Evolutionary conservation across 2,329 filamentous ascomycete genomes (phyloP), one percentile per base, ranked within the genome.

Genomic region (Coniochaeta sp.): DNA sequence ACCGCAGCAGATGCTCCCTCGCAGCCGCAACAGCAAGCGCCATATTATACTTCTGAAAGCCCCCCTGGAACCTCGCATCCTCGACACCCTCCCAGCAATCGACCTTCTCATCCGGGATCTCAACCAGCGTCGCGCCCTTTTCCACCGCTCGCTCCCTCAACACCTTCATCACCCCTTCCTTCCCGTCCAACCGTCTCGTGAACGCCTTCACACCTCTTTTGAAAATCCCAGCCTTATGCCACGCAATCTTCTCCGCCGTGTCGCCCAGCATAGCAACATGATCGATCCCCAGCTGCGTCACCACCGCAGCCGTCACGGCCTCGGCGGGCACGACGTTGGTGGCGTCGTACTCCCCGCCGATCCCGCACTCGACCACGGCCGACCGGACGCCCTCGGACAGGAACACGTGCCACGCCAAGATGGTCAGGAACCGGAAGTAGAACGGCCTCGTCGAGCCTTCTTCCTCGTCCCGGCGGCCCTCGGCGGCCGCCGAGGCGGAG

Each of bases 141-240:
- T 87, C 83, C 6, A 55, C 61, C 0, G 87, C 86, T 50, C 86
- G 73, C 5, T 74, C 74, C 63, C 80, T 74, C 61, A 93, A 69
- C 11, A 92, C 85, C 7, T 76, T 71, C 67, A 73, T 72, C 1
- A 77, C 76, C 31, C 33, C 59, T 55, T 38, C 31, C 54, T 22
- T 38, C 31, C 19, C 31, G 11, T 57, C 31, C 31, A 38, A 24
- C 31, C 77, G 72, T 5, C 84, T 74, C 0, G 82, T 84, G 57
- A 88, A 88, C 2, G 84, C 84, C 19, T 80, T 77, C 11, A 77
- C 77, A 1, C 81, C 83, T 0, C 69, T 60, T 72, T 89, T 89
- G 76, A 89, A 85, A 61, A 90, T 87, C 1, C 88, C 88, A 1
- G 85, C 84, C 72, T 90, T 90, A 72, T 90, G 86, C 88, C 88